A percentile compares a stretch with the other conserved stretches of the same genome.
These are phyloP conservation scores for Cochlearia excelsa DNA, from an alignment of 345 rosid genomes.

Conservation along the genomic window DNA sequence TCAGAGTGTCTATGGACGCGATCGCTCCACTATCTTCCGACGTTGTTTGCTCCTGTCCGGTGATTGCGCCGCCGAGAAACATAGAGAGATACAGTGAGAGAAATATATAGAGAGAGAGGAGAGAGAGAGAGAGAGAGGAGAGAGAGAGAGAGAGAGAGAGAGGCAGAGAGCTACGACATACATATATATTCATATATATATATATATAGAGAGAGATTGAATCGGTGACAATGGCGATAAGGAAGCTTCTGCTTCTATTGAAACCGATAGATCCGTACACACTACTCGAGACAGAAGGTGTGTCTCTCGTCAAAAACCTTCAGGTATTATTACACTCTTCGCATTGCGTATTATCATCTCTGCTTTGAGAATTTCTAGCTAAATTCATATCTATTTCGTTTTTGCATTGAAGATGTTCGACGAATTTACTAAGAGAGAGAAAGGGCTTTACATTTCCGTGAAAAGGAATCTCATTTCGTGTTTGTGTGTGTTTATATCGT, in stretches of 20 bases:
- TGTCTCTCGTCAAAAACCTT: constrained; percentile 45
- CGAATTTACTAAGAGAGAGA: constrained; percentile 29
- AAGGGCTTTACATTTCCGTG: constrained; percentile 1
- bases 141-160: not conserved
- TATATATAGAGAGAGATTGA: not conserved
- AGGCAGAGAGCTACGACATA: no score
- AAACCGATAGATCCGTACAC: constrained; percentile 69
- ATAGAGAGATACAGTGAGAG: no score
- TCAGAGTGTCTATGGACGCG: no score
- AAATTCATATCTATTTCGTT: constrained; percentile 13
- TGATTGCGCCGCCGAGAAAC: no score
- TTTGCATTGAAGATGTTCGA: constrained; percentile 40
- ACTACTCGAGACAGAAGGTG: constrained; percentile 37
- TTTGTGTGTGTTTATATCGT: not conserved
- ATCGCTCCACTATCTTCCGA: no score
- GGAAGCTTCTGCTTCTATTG: constrained; percentile 65
- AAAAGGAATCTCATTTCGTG: not conserved
- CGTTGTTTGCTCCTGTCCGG: no score
- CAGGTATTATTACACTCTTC: constrained; percentile 35
- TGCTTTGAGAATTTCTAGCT: not conserved
- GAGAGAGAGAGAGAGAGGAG: not conserved
- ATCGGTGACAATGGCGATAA: constrained; percentile 50
- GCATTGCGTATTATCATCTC: constrained; percentile 1
- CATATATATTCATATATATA: no score
- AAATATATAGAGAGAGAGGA: no score